These are phyloP conservation scores for Rhexocercosporidium sp. DNA, from an alignment of 2,329 filamentous ascomycete genomes.

Conservation along the genomic window DNA sequence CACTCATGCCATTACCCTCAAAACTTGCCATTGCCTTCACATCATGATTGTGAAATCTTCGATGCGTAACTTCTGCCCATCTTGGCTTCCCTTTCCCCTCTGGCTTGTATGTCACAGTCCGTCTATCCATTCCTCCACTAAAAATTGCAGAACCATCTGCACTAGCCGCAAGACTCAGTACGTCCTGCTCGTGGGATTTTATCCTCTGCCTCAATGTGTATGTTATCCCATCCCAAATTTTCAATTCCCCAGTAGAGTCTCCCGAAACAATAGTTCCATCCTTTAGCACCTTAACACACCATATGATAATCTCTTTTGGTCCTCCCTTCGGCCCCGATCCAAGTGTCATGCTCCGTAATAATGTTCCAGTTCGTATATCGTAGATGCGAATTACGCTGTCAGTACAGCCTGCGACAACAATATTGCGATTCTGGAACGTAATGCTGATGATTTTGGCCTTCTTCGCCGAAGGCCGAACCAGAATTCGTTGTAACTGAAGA, in stretches of 20 bases:
- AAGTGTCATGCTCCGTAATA: conserved; percentile 82
- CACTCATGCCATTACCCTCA: conserved; percentile 81
- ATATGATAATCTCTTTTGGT: conserved; percentile 85
- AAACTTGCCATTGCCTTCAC: conserved; percentile 94
- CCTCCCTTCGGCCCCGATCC: conserved; percentile 79
- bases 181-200: conserved; percentile 86
- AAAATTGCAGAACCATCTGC: conserved; percentile 81
- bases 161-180: conserved; percentile 84
- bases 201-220: conserved; percentile 88
- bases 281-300: conserved; percentile 87
- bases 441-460: conserved; percentile 90
- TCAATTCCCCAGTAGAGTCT: conserved; percentile 91
- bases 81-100: conserved; percentile 62
- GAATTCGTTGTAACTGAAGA: conserved; percentile 76
- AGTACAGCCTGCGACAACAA: conserved; percentile 89
- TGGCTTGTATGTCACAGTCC: conserved; percentile 82
- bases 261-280: conserved; percentile 92
- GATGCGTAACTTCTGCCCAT: conserved; percentile 87
- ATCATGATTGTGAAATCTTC: conserved; percentile 89
- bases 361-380: conserved; percentile 78
- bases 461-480: conserved; percentile 79
- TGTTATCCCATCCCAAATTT: conserved; percentile 92
- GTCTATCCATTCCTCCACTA: conserved; percentile 89
- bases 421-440: conserved; percentile 83
- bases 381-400: conserved; percentile 94